Percentiles rank a stretch among this genome's conserved stretches.
Conservation (phyloP, 768 basidiomycete genomes). For the Nidularia pulvinata region DNA sequence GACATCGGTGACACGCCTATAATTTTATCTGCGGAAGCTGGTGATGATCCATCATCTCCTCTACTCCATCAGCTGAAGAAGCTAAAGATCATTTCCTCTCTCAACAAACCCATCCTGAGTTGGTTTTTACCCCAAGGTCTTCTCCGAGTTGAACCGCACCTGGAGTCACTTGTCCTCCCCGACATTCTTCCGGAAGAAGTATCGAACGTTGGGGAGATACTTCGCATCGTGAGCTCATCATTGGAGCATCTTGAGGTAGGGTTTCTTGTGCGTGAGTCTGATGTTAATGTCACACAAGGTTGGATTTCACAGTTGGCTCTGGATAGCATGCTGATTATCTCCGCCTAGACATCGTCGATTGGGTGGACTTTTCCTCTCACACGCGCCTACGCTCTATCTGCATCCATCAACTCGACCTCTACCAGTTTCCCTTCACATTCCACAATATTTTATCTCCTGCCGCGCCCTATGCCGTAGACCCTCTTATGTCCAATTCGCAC, state of each 20-base stretch:
- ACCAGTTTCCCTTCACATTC: conserved; percentile 20
- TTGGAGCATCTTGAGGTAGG: conserved; percentile 28
- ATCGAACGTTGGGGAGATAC: conserved; percentile 12
- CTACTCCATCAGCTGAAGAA: conserved; percentile 24
- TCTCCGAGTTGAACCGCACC: neutral
- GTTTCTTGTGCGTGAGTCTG: conserved; percentile 14
- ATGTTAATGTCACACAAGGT: conserved; percentile 5
- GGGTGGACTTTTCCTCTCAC: conserved; percentile 21
- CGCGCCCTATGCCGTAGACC: too few relatives aligned
- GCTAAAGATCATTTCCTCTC: conserved; percentile 28
- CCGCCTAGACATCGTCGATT: conserved; percentile 11
- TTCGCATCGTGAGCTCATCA: conserved; percentile 18
- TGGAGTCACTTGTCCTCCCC: conserved; percentile 18
- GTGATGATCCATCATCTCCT: neutral
- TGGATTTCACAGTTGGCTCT: neutral
- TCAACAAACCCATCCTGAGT: conserved; percentile 17
- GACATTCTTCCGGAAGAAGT: conserved; percentile 25
- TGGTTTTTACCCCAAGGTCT: conserved; percentile 16
- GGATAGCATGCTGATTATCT: neutral
- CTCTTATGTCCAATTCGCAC: conserved; percentile 1
- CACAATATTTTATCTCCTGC: neutral
- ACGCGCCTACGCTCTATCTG: conserved; percentile 17
- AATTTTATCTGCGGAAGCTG: neutral
- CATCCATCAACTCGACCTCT: conserved; percentile 27
- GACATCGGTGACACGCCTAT: neutral